A percentile compares a stretch with the other conserved stretches of the same genome.
phyloP scores from a whole-genome alignment of 352 stramenopile species.

The Globisporangium radiosum region DNA sequence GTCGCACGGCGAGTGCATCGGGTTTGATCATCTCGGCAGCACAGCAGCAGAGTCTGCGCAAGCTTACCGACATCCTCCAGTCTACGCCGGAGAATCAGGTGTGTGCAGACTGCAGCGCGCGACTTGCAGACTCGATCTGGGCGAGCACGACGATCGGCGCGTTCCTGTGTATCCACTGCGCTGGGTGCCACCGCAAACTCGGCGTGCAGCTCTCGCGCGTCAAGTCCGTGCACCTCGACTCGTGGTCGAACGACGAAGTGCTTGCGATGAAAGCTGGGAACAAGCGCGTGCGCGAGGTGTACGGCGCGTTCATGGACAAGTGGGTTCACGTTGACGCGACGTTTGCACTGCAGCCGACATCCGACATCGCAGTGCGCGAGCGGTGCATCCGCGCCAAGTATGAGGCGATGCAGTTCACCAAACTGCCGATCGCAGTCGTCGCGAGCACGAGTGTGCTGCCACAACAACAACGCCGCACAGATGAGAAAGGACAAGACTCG shows the following conservation, averaged over 20 bases:
- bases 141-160: constrained; percentile 91
- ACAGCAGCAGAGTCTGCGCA: constrained; percentile 38
- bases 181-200: constrained; percentile 91
- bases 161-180: constrained; percentile 95
- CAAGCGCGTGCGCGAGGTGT: constrained; percentile 50
- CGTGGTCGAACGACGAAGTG: constrained; percentile 71
- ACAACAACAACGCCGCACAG: constrained; percentile 3
- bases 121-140: constrained; percentile 88
- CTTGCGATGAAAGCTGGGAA: constrained; percentile 69
- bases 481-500: constrained; percentile 50
- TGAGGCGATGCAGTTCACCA: constrained; percentile 55
- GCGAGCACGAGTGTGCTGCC: not conserved
- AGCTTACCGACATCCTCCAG: constrained; percentile 63
- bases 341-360: constrained; percentile 30
- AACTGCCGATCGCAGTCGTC: constrained; percentile 19
- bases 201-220: constrained; percentile 92
- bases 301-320: constrained; percentile 48
- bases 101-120: constrained; percentile 73
- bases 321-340: constrained; percentile 39
- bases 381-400: constrained; percentile 68
- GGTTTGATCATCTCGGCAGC: constrained; percentile 12
- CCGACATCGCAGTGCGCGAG: constrained; percentile 35
- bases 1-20: constrained; percentile 15
- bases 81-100: constrained; percentile 47
- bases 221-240: constrained; percentile 77